Evolutionary conservation across 495 filamentous ascomycete genomes (phyloP), one percentile per base, ranked within the genome.

Genomic region (Aspergillus mulundensis): DNA sequence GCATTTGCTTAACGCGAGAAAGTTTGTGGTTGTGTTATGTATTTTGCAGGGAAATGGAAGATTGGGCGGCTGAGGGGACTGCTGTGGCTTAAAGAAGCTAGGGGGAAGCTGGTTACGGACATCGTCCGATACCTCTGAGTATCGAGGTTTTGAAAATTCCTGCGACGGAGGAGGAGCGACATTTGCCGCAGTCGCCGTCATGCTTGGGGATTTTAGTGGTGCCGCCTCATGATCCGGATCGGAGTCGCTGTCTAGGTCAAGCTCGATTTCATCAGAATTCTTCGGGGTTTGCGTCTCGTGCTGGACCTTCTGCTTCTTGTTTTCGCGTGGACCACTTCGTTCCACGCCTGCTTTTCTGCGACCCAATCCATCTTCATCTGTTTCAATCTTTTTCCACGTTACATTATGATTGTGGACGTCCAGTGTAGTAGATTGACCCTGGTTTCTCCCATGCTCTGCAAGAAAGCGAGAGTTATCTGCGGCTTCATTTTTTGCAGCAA

Each of bases 1-100:
- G 25, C 60, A 61, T 66, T 98, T 98, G 71, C 96, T 91, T 7
- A 98, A 73, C 1, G 94, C 89, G 6, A 98, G 80, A 70, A 98
- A 98, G 24, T 82, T 75, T 2, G 91, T 95, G n/a, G 76, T 78
- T 5, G 72, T 82, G 68, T 96, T 97, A 14, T 74, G 80, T 48
- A 93, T 89, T 1, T 70, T 75, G 1, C 72, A 61, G 0, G 78
- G 77, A 8, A 68, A 61, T 34, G 70, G 61, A 62, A 51, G 78
- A 63, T 7, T 70, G 38, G 16, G 64, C 40, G 14, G 21, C 25
- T 4, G 48, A n/a, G 62, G 56, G 48, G 55, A 39, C 19, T 66
- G 62, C 40, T 60, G 39, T 32, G 81, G 74, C 32, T 70, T 72
- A 5, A 79, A 62, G 55, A 90, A 87, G 1, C 86, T 80, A 12